Base-by-base conservation (phyloP, 2,329 filamentous ascomycete genomes). In the Nemania serpens region DNA sequence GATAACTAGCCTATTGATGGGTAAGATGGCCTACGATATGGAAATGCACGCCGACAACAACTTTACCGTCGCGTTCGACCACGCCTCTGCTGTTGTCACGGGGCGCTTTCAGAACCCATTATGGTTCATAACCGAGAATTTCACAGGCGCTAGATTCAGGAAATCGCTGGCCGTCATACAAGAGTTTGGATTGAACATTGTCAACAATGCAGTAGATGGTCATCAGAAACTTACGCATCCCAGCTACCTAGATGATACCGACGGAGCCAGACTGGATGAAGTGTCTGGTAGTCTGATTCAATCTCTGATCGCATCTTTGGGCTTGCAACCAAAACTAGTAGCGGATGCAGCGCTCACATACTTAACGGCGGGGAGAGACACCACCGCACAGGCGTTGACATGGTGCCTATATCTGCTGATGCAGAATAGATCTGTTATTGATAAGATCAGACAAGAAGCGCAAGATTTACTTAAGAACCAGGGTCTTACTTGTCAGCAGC, bases 1-100 rank as follows among this genome's bases (percentile, higher is more conserved):
- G 69, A 81, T 89, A 47, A 89, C 86, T 1, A 88, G 86, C 20
- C 80, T 85, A 59, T 70, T 89, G 22, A 88, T 89, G 83, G 87
- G 86, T n/a, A 81, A 81, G 62, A 87, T 88, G 83, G 87, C 87
- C 13, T 89, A 89, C 66, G 83, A 86, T 69, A 88, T 88, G 84
- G 85, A 89, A 65, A 88, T 89, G 78, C 84, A 85, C 68, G 79
- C 84, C 49, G 78, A 82, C 34, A 83, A 88, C 61, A 80, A 82
- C 2, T 89, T 89, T 70, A 84, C 83, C 3, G 63, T 78, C 52
- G 82, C 85, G 0, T 89, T 89, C 68, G 86, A 89, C 64, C 80
- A 83, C 64, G 86, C 86, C 2, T 88, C 86, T 0, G 85, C 83
- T 0, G 80, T 75, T 9, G 87, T 84, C 0, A 84, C 84, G 2